Evolutionary conservation across 371 early-diverging fungal species (phyloP), one percentile per base, ranked within the genome.

Genomic region (Actinomortierella wolfii): DNA sequence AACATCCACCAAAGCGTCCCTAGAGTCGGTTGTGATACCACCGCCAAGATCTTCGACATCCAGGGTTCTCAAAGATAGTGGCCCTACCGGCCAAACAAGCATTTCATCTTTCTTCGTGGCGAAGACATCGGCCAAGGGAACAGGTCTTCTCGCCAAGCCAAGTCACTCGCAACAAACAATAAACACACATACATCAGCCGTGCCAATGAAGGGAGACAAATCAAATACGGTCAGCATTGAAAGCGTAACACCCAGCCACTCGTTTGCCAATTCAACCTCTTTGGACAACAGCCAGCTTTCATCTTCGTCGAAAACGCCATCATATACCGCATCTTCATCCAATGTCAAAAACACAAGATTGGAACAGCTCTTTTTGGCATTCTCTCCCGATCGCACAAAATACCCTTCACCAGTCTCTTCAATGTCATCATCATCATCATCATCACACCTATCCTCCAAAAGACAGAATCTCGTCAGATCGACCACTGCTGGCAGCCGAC

Each of bases 311-410:
- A 15, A 43, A 24, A 13, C 40, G 48, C 11, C 17, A 17, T 40
- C 11, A 9, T 39, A 15, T 14, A 5, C 41, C 20, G 42, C 1
- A 23, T 11, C 11, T 20, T 3, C 17, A 17, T 18, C 20, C 39
- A 21, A 17, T 28, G 13, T 34, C 20, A 17, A 59, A 53, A 11
- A 47, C 64, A 59, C 54, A 49, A 71, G 65, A 34, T 51, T 71
- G 45, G 73, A 71, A 29, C 73, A 71, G 17, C 52, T 71, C 2
- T 71, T 65, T 62, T 56, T 71, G 39, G 53, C 66, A 1, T 71
- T 71, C 23, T 52, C 57, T 25, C 61, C 61, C 29, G 71, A 65
- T 43, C 65, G 59, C 51, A 55, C 59, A 21, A 71, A 65, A 52
- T 15, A 42, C 25, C 24, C 17, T 7, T 7, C 54, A 48, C 11